A percentile compares a stretch with the other conserved stretches of the same genome.
Evolutionary conservation across 2,329 filamentous ascomycete species (phyloP).

Genomic region (Colletotrichum phormii): DNA sequence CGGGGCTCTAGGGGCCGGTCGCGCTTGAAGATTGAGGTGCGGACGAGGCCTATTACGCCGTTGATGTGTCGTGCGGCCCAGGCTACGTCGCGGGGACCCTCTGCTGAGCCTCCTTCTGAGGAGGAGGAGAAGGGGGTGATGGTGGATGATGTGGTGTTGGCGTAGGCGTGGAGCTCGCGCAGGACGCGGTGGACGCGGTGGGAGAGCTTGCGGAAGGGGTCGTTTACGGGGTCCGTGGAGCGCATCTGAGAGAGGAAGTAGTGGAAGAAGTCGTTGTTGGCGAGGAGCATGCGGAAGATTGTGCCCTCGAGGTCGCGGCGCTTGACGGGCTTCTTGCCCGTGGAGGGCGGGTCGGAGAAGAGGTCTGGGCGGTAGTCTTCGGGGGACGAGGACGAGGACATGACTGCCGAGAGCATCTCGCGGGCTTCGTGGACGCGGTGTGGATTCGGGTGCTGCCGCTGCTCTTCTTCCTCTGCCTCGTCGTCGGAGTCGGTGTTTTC

Average conservation of each 20-base stretch:
- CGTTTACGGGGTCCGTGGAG: conserved; percentile 57
- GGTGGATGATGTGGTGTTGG: conserved; percentile 1
- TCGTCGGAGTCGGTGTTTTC: conserved; percentile 10
- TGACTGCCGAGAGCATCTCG: conserved; percentile 62
- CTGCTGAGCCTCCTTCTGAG: conserved; percentile 30
- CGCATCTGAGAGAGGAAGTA: conserved; percentile 61
- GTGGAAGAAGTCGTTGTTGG: conserved; percentile 66
- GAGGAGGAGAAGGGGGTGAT: conserved; percentile 1
- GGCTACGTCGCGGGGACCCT: conserved; percentile 52
- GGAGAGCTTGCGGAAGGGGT: conserved; percentile 60
- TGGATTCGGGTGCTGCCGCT: conserved; percentile 39
- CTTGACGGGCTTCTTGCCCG: conserved; percentile 49
- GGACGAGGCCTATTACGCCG: conserved; percentile 56
- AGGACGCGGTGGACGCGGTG: conserved; percentile 62
- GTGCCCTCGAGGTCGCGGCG: conserved; percentile 62
- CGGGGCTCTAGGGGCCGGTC: conserved; percentile 49
- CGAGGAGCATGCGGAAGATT: conserved; percentile 64
- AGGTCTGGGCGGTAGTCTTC: conserved; percentile 61
- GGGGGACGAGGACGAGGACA: conserved; percentile 44
- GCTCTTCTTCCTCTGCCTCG: conserved; percentile 18
- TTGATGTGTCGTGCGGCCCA: conserved; percentile 64
- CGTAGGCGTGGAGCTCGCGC: conserved; percentile 52
- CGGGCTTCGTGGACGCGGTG: conserved; percentile 61
- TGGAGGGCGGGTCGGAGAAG: conserved; percentile 46
- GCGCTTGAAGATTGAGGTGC: conserved; percentile 52